These are phyloP conservation scores for Dendrostoma leiphaemia DNA, from an alignment of 2,329 filamentous ascomycete species.

Conservation along the genomic window DNA sequence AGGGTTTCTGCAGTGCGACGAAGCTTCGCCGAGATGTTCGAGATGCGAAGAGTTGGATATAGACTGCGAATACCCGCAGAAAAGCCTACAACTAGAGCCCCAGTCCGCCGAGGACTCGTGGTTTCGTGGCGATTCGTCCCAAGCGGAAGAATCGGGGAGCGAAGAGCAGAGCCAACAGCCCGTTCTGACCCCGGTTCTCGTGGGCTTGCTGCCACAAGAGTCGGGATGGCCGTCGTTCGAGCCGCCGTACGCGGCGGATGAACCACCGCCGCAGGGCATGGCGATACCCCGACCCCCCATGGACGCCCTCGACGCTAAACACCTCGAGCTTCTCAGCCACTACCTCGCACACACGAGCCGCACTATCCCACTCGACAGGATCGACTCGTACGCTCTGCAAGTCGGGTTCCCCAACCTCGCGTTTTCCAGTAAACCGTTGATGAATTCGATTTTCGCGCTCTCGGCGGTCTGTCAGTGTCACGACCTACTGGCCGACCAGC, in stretches of 20 bases:
- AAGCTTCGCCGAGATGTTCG: conserved; percentile 46
- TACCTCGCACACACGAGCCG: conserved; percentile 41
- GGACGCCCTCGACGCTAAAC: conserved; percentile 17
- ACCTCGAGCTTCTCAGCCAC: conserved; percentile 37
- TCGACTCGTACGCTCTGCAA: conserved; percentile 38
- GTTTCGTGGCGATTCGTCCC: no score
- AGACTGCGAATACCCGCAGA: conserved; percentile 44
- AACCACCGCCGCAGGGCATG: no score
- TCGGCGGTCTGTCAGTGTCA: conserved; percentile 38
- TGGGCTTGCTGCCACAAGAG: no score
- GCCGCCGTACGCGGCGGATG: no score
- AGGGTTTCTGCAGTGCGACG: conserved; percentile 35
- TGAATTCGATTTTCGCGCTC: conserved; percentile 40
- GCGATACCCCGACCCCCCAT: neutral
- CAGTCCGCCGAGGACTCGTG: neutral
- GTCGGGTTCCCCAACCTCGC: conserved; percentile 42
- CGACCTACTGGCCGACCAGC: conserved; percentile 25
- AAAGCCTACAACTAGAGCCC: neutral
- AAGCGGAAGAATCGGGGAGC: no score
- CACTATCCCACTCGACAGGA: conserved; percentile 32
- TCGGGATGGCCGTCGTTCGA: no score
- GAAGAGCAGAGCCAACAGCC: no score
- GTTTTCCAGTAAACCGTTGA: conserved; percentile 35
- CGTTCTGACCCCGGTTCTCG: no score
- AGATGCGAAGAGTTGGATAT: conserved; percentile 45